phyloP scores from a whole-genome alignment of 768 basidiomycete genomes.

The Strobilomyces echinocephalus region DNA sequence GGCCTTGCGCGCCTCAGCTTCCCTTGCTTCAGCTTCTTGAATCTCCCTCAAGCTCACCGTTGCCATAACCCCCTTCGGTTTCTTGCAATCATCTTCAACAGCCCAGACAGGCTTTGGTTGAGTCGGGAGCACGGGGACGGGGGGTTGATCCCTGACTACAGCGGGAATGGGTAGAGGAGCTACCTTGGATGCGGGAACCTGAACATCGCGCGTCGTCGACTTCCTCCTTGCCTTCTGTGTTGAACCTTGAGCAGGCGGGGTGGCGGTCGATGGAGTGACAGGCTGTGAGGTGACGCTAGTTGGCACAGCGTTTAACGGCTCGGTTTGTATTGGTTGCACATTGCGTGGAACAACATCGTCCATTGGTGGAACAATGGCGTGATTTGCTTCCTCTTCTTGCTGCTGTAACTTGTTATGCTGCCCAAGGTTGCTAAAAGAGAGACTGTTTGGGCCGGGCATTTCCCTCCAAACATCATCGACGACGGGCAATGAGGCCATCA shows the following conservation, averaged over 20 bases:
- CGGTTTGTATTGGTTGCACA: slow-evolving; percentile 12
- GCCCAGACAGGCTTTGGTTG: slow-evolving; percentile 58
- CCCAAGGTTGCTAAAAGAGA: slow-evolving; percentile 54
- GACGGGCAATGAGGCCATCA: slow-evolving; percentile 41
- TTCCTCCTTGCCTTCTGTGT: slow-evolving; percentile 27
- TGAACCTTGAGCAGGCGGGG: slow-evolving; percentile 15
- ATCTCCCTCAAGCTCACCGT: slow-evolving; percentile 85
- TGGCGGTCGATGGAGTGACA: slow-evolving; percentile 7
- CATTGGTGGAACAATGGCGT: slow-evolving; percentile 15
- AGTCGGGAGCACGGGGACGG: slow-evolving; percentile 17
- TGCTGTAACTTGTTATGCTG: slow-evolving; percentile 55
- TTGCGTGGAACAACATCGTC: slow-evolving; percentile 18
- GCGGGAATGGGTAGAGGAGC: slow-evolving; percentile 5
- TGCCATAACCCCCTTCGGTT: slow-evolving; percentile 38
- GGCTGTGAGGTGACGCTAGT: slow-evolving; percentile 2
- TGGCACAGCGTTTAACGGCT: slow-evolving; percentile 9
- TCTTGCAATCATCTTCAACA: slow-evolving; percentile 65
- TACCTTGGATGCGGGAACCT: slow-evolving; percentile 20
- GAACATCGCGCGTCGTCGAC: slow-evolving; percentile 23
- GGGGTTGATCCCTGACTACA: slow-evolving; percentile 20
- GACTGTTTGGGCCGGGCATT: slow-evolving; percentile 41
- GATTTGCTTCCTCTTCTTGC: slow-evolving; percentile 26
- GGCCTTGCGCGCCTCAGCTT: slow-evolving; percentile 69
- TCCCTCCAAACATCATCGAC: slow-evolving; percentile 47
- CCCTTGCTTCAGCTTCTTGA: slow-evolving; percentile 87